Evolutionary conservation across 805 yeast species (phyloP).

Genomic region (Candida sithepensis): DNA sequence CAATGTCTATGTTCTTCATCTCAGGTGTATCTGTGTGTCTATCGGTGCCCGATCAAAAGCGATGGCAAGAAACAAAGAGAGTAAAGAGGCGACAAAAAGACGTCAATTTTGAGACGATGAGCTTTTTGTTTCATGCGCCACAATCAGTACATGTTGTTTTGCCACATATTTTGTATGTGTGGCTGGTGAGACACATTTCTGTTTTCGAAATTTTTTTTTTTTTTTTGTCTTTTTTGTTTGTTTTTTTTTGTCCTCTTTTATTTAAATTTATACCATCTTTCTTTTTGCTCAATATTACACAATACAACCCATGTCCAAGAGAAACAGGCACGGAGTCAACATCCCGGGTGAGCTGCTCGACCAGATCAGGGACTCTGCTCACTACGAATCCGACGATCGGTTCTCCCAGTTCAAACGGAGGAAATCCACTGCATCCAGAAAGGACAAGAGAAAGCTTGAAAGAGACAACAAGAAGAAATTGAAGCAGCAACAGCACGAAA

Average conservation of each 20-base stretch:
- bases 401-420: slow-evolving; percentile 26
- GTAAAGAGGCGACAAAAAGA: too few relatives aligned
- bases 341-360: slow-evolving; percentile 43
- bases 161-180: too few relatives aligned
- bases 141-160: too few relatives aligned
- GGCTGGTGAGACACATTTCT: too few relatives aligned
- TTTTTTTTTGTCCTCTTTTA: too few relatives aligned
- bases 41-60: too few relatives aligned
- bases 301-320: slow-evolving; percentile 18
- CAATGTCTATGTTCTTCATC: slow-evolving; percentile 28
- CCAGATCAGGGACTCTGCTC: slow-evolving; percentile 34
- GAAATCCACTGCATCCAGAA: slow-evolving; percentile 26
- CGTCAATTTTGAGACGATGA: too few relatives aligned
- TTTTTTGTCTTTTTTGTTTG: too few relatives aligned
- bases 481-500: slow-evolving; percentile 4
- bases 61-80: too few relatives aligned
- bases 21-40: slow-evolving; percentile 4
- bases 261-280: neutral
- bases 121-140: too few relatives aligned
- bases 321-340: slow-evolving; percentile 32
- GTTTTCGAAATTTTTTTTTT: too few relatives aligned
- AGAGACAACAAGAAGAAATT: slow-evolving; percentile 31
- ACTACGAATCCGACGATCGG: slow-evolving; percentile 32
- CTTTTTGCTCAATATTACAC: too few relatives aligned
- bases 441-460: slow-evolving; percentile 37